Conservation (phyloP, 805 yeast genomes). For the Lipomyces chichibuensis region DNA sequence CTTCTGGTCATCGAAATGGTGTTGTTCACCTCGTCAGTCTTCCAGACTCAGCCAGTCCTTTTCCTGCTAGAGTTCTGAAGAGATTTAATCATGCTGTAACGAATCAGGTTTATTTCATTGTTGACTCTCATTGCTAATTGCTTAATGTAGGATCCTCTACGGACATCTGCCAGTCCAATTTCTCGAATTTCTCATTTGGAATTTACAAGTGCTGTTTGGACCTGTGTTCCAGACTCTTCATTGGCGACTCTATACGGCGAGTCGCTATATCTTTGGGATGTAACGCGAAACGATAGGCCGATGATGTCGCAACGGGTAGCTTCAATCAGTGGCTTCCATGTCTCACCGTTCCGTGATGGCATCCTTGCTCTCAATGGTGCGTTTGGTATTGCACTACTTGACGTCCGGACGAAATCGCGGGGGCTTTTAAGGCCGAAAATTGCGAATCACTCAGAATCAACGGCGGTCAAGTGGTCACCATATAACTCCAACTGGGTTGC, state of each 20-base stretch:
- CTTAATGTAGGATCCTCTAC: background rate
- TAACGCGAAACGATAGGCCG: conserved; percentile 62
- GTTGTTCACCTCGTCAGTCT: conserved; percentile 69
- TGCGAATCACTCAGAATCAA: conserved; percentile 47
- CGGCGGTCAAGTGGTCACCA: conserved; percentile 63
- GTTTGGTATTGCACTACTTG: conserved; percentile 77
- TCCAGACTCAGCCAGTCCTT: conserved; percentile 56
- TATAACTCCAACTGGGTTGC: conserved; percentile 63
- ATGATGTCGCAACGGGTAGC: conserved; percentile 59
- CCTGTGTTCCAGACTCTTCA: conserved; percentile 50
- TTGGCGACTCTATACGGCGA: conserved; percentile 68
- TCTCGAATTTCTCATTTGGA: conserved; percentile 46
- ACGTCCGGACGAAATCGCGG: conserved; percentile 58
- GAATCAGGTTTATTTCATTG: background rate
- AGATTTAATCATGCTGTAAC: conserved; percentile 70
- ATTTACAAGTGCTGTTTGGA: conserved; percentile 50
- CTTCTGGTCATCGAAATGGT: conserved; percentile 78
- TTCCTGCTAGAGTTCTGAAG: conserved; percentile 71
- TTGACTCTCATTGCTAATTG: background rate
- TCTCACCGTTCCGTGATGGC: conserved; percentile 53
- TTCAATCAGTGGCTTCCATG: conserved; percentile 53
- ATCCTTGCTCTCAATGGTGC: conserved; percentile 62
- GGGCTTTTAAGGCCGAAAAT: conserved; percentile 52
- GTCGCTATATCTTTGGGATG: conserved; percentile 77
- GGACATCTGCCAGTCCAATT: conserved; percentile 15